Evolutionary conservation across 2,329 filamentous ascomycete genomes (phyloP).

Genomic region (Coccinonectria pachysandricola): DNA sequence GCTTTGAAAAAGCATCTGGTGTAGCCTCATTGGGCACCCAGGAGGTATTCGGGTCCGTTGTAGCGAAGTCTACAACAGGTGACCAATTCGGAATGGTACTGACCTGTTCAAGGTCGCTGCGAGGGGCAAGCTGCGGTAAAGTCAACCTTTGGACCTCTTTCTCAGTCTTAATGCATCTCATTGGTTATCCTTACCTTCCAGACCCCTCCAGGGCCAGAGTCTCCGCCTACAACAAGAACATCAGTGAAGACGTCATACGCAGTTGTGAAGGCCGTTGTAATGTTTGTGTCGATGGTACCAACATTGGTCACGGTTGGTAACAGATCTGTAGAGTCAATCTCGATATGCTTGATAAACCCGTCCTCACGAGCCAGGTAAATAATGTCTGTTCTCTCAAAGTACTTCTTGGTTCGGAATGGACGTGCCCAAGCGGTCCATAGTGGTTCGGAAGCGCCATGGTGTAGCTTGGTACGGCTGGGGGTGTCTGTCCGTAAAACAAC

Average conservation of each 20-base stretch:
- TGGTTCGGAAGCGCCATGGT: constrained; percentile 39
- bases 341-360: constrained; percentile 64
- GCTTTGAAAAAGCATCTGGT: constrained; percentile 3
- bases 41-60: constrained; percentile 28
- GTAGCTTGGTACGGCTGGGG: constrained; percentile 32
- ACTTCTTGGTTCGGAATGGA: constrained; percentile 55
- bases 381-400: constrained; percentile 57
- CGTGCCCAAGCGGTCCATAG: constrained; percentile 81
- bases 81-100: constrained; percentile 53
- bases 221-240: constrained; percentile 69
- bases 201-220: constrained; percentile 66
- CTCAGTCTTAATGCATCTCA: no score
- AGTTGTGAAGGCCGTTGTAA: constrained; percentile 73
- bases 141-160: constrained; percentile 6
- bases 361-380: constrained; percentile 86
- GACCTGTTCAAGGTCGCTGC: constrained; percentile 34
- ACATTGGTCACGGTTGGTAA: constrained; percentile 46
- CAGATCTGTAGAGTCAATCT: constrained; percentile 50
- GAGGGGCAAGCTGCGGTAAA: constrained; percentile 39
- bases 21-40: constrained; percentile 8
- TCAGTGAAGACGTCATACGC: constrained; percentile 60
- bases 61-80: constrained; percentile 44
- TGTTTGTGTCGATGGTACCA: constrained; percentile 58
- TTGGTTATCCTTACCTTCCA: constrained; percentile 65
- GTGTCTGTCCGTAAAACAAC: constrained; percentile 32